Conservation (phyloP, 495 filamentous ascomycete species). For the Thermothielavioides terrestris region DNA sequence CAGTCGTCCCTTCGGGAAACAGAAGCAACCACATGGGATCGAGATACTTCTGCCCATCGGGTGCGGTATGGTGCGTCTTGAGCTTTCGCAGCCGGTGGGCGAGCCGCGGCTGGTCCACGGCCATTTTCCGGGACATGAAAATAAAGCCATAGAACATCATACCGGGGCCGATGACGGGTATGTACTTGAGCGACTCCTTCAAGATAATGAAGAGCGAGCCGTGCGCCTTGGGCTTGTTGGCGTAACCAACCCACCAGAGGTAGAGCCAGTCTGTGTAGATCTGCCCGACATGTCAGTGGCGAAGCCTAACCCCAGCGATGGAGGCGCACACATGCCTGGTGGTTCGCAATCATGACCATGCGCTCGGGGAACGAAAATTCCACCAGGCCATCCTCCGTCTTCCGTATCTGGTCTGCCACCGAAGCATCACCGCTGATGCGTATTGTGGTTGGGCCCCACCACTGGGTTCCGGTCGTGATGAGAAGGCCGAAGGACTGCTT, state of each 20-base stretch:
- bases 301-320: neutral
- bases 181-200: conserved; percentile 70
- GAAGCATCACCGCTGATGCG: conserved; percentile 68
- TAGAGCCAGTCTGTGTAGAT: conserved; percentile 87
- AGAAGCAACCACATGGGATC: conserved; percentile 83
- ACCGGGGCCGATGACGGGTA: conserved; percentile 66
- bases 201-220: conserved; percentile 81
- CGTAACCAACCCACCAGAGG: conserved; percentile 80
- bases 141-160: conserved; percentile 82
- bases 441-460: conserved; percentile 70
- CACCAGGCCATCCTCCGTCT: conserved; percentile 57
- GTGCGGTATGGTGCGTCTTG: conserved; percentile 43
- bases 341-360: conserved; percentile 73
- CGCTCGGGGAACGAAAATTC: conserved; percentile 67
- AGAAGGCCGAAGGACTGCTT: conserved; percentile 69
- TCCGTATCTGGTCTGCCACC: conserved; percentile 58
- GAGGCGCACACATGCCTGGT: conserved; percentile 50
- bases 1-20: conserved; percentile 78
- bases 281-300: conserved; percentile 9
- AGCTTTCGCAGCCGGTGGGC: conserved; percentile 61
- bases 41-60: conserved; percentile 43
- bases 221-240: conserved; percentile 56
- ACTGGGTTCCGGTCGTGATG: conserved; percentile 67
- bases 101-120: conserved; percentile 62
- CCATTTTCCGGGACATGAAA: conserved; percentile 76